These are phyloP conservation scores for Neostapfia colusana DNA, from an alignment of 176 grass and related monocot species.

Conservation along the genomic window DNA sequence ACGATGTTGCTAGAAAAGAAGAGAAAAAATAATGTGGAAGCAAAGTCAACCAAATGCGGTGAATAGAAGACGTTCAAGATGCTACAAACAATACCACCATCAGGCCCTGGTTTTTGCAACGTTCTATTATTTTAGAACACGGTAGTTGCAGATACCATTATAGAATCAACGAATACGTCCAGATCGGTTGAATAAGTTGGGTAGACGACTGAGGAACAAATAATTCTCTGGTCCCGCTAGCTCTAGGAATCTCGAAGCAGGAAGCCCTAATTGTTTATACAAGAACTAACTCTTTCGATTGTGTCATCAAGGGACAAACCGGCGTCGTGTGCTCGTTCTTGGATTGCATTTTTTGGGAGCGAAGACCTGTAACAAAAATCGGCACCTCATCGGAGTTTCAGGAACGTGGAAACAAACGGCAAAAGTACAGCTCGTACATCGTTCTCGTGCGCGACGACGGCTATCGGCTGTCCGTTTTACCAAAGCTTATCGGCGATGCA, in stretches of 20 bases:
- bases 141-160: slow-evolving; percentile 37
- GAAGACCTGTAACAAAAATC: neutral
- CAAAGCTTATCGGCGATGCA: slow-evolving; percentile 36
- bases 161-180: slow-evolving; percentile 33
- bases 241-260: slow-evolving; percentile 38
- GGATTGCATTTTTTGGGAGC: slow-evolving; percentile 7
- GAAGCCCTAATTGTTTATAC: slow-evolving; percentile 32
- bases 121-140: slow-evolving; percentile 1
- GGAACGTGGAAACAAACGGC: slow-evolving; percentile 7
- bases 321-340: slow-evolving; percentile 20
- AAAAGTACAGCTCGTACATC: slow-evolving; percentile 23
- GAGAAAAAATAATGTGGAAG: slow-evolving; percentile 16
- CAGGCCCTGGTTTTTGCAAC: neutral
- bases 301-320: slow-evolving; percentile 29
- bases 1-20: neutral
- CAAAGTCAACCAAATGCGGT: slow-evolving; percentile 75
- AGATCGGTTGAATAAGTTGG: slow-evolving; percentile 39
- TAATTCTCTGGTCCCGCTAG: slow-evolving; percentile 18
- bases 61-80: slow-evolving; percentile 63
- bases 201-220: slow-evolving; percentile 31
- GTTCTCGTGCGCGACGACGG: slow-evolving; percentile 25
- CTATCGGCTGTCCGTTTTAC: slow-evolving; percentile 26
- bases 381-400: slow-evolving; percentile 29
- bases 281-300: slow-evolving; percentile 11
- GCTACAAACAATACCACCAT: slow-evolving; percentile 16